These are phyloP conservation scores for Cystoderma amianthinum DNA, from an alignment of 768 basidiomycete species.

Conservation along the genomic window DNA sequence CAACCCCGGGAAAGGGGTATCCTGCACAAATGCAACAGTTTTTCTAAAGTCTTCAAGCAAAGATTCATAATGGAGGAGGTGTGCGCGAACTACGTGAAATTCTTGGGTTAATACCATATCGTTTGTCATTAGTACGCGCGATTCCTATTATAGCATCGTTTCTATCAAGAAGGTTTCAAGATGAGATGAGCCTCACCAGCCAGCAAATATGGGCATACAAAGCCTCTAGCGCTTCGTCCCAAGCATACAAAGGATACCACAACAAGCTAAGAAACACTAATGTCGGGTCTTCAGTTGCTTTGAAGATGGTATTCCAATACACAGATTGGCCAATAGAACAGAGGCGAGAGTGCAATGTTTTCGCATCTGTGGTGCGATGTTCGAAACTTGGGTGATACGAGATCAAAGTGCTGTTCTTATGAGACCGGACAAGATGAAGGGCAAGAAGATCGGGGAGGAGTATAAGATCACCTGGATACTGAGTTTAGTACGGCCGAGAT, in stretches of 20 bases:
- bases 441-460: conserved; percentile 43
- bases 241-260: conserved; percentile 57
- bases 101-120: conserved; percentile 41
- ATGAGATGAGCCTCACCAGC: conserved; percentile 23
- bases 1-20: conserved; percentile 44
- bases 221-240: conserved; percentile 51
- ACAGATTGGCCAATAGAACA: conserved; percentile 31
- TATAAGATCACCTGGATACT: conserved; percentile 18
- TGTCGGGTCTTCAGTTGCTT: conserved; percentile 38
- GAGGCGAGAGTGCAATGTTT: conserved; percentile 26
- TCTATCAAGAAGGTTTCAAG: not conserved
- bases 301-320: conserved; percentile 39
- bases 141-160: conserved; percentile 27
- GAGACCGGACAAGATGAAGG: conserved; percentile 44
- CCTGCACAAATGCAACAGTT: conserved; percentile 38
- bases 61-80: conserved; percentile 47
- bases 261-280: conserved; percentile 44
- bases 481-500: not conserved
- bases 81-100: conserved; percentile 50
- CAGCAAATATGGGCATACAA: conserved; percentile 43
- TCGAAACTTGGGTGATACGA: conserved; percentile 32
- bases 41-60: conserved; percentile 49
- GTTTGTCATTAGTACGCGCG: conserved; percentile 28
- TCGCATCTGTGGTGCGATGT: conserved; percentile 25
- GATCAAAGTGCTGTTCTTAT: conserved; percentile 30